phyloP scores from a whole-genome alignment of 805 yeast genomes.

The Lachancea nothofagi region DNA sequence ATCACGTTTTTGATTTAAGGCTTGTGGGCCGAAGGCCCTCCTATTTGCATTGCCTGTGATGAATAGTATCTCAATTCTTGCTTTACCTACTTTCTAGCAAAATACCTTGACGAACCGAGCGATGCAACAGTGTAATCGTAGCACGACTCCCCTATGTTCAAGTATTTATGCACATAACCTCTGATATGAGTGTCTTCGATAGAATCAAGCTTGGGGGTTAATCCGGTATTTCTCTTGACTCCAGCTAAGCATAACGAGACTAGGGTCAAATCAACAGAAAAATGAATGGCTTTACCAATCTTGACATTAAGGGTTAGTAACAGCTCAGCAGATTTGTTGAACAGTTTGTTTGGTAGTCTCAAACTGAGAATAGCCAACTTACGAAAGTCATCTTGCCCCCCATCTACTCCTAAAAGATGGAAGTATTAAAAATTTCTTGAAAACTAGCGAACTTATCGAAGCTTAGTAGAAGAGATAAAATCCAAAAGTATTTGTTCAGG shows the following conservation, averaged over 20 bases:
- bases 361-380: slow-evolving; percentile 2
- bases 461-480: no score
- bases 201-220: slow-evolving; percentile 49
- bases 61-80: no score
- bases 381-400: slow-evolving; percentile 7
- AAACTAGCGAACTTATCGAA: no score
- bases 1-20: no score
- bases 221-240: slow-evolving; percentile 64
- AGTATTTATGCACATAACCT: slow-evolving; percentile 56
- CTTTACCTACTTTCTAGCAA: slow-evolving; percentile 45
- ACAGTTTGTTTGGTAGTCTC: no score
- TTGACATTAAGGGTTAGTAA: slow-evolving; percentile 13
- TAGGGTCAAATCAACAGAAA: slow-evolving; percentile 53
- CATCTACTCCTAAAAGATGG: no score
- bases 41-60: no score
- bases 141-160: slow-evolving; percentile 79
- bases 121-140: slow-evolving; percentile 67
- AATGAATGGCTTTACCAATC: slow-evolving; percentile 53
- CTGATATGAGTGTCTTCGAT: slow-evolving; percentile 44
- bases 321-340: background rate
- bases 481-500: background rate
- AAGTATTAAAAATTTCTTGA: no score
- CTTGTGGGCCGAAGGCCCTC: no score
- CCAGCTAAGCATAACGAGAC: slow-evolving; percentile 69
- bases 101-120: slow-evolving; percentile 68